Base-by-base conservation (phyloP, 192 early-diverging fungal genomes). In the Fimicolochytrium jonesii region DNA sequence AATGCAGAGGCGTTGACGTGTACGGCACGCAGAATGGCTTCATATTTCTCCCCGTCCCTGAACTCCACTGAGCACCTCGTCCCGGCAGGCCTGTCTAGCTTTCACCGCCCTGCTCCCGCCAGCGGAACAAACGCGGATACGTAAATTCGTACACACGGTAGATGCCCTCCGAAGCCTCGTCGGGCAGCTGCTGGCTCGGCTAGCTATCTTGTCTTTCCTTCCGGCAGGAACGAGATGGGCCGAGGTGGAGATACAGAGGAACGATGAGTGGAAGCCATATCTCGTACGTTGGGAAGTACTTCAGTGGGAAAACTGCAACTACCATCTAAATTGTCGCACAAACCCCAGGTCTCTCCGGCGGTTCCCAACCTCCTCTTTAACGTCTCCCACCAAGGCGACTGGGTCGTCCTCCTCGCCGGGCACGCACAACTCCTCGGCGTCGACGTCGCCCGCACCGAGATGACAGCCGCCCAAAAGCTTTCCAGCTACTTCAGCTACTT, bases 351-450 rank as follows among this genome's bases (percentile, higher is more conserved):
- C 32, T 28, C 5, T 6, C 59, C 59, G 17, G 7, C 9, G 17
- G 9, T 6, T 6, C 39, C 17, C 17, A 11, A 6, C 26, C 6
- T 31, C 4, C 59, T 57, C 18, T 81, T 81, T 49, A 82, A 81
- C 60, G 56, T 81, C 31, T 81, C 80, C 4, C 74, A 82, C 70
- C 76, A 82, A 56, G 80, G 79, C 4, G 76, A 81, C 49, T 82
- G 79, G 79, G 78, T 81, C 23, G 72, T 81, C 18, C 58, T 82
- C 5, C 74, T 69, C 22, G 73, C 76, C 11, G 49, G 61, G 32
- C 33, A 52, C 50, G 26, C 32, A 15, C 9, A 30, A 42, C 31
- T 63, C 56, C 37, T 68, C 49, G 80, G 80, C 18, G 66, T 82
- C 4, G 80, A 82, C 64, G 70, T 81, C 30, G 71, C 71, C 57